Percentiles rank a stretch among this genome's conserved stretches.
These are phyloP conservation scores for Ehretia macrophylla DNA, from an alignment of 257 asterid species.

Conservation along the genomic window DNA sequence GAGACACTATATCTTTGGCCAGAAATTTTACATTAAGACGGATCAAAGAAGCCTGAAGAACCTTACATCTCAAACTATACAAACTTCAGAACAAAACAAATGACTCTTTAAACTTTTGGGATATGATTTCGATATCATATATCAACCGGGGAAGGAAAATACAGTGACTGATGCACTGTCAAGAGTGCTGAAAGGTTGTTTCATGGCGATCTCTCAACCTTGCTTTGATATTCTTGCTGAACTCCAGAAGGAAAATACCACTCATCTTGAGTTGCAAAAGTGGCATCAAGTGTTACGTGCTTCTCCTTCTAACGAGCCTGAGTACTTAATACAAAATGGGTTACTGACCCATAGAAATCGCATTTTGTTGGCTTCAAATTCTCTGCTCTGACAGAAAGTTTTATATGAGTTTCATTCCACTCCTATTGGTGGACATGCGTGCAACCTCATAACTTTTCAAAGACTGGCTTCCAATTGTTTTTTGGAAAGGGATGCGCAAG, in stretches of 20 bases:
- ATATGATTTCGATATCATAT: neutral
- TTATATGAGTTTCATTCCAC: too few species aligned
- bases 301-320: too few species aligned
- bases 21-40: neutral
- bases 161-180: neutral
- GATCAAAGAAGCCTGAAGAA: neutral
- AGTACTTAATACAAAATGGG: too few species aligned
- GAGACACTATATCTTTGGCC: neutral
- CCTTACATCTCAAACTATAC: too few species aligned
- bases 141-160: neutral
- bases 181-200: neutral
- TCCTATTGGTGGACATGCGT: too few species aligned
- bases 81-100: neutral
- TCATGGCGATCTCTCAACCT: neutral
- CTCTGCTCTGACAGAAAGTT: too few species aligned
- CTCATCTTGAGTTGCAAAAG: too few species aligned
- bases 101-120: constrained; percentile 1
- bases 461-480: too few species aligned
- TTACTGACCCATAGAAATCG: neutral
- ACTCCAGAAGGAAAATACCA: neutral
- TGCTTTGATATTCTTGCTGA: neutral
- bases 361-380: too few species aligned
- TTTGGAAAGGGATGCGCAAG: too few species aligned
- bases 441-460: too few species aligned
- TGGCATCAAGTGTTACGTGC: too few species aligned